These are phyloP conservation scores for Metschnikowia sp. DNA, from an alignment of 805 yeast species.

Conservation along the genomic window DNA sequence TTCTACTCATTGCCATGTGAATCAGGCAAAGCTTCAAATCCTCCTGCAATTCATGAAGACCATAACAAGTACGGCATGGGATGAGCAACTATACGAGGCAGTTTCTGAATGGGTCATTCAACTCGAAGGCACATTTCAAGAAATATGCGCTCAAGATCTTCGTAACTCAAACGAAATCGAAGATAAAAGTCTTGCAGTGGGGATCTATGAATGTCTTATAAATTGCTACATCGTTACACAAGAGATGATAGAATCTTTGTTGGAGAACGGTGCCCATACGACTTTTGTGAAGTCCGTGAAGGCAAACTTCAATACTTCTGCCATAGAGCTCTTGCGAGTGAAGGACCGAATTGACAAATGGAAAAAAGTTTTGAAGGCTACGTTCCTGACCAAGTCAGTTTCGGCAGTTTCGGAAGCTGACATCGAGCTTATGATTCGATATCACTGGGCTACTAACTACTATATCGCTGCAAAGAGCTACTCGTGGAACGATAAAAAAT, in stretches of 20 bases:
- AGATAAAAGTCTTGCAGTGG: slow-evolving; percentile 27
- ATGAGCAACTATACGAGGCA: slow-evolving; percentile 24
- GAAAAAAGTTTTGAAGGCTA: slow-evolving; percentile 21
- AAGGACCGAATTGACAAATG: slow-evolving; percentile 48
- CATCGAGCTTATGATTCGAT: slow-evolving; percentile 8
- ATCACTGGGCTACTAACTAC: slow-evolving; percentile 31
- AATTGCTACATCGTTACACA: slow-evolving; percentile 38
- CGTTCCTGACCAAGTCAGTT: neutral
- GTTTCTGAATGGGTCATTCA: slow-evolving; percentile 36
- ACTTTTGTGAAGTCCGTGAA: slow-evolving; percentile 14
- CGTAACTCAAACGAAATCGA: neutral
- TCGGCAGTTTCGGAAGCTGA: neutral
- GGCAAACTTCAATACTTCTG: slow-evolving; percentile 30
- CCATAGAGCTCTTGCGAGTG: slow-evolving; percentile 37
- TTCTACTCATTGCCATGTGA: slow-evolving; percentile 13
- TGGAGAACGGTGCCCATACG: slow-evolving; percentile 20
- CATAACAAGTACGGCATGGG: slow-evolving; percentile 10
- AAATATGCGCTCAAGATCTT: slow-evolving; percentile 1
- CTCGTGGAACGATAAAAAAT: slow-evolving; percentile 29
- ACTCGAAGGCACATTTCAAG: slow-evolving; percentile 23
- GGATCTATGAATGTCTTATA: slow-evolving; percentile 46
- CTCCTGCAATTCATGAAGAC: slow-evolving; percentile 21
- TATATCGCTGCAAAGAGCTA: slow-evolving; percentile 22
- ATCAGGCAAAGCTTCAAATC: slow-evolving; percentile 24
- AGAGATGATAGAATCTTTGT: slow-evolving; percentile 22